Percentiles rank a stretch among this genome's conserved stretches.
These are phyloP conservation scores for Gloeopeniophorella convolvens DNA, from an alignment of 768 basidiomycete species.

Conservation along the genomic window DNA sequence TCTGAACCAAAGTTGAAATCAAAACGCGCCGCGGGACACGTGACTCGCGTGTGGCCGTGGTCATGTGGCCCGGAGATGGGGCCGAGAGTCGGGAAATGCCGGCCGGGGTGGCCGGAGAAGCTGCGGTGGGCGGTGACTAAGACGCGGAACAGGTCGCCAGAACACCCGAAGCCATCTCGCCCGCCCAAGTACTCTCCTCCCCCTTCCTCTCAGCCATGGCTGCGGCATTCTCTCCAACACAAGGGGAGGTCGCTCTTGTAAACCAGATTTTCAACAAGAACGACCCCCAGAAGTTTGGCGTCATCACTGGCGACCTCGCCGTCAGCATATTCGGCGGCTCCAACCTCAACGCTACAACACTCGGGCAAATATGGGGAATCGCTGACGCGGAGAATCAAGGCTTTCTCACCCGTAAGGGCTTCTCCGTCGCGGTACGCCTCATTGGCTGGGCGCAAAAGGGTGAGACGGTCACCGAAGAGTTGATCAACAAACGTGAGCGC, in stretches of 20 bases:
- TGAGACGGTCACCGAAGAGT: conserved; percentile 54
- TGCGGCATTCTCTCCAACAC: conserved; percentile 40
- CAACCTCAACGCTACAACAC: conserved; percentile 63
- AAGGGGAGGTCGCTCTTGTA: conserved; percentile 51
- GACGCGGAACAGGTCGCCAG: too few relatives aligned
- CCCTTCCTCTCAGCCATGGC: conserved; percentile 27
- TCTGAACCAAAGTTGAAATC: neutral
- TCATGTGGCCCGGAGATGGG: too few relatives aligned
- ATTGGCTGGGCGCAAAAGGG: conserved; percentile 92
- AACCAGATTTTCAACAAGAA: conserved; percentile 65
- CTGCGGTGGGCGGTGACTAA: neutral
- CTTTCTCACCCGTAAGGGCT: conserved; percentile 81
- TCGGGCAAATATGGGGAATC: conserved; percentile 92
- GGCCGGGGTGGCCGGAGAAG: neutral
- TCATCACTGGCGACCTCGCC: conserved; percentile 87
- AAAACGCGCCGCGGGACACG: neutral
- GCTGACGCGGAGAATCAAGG: conserved; percentile 94
- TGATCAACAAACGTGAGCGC: conserved; percentile 65
- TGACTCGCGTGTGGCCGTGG: too few relatives aligned
- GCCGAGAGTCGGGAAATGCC: too few relatives aligned
- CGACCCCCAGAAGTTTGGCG: conserved; percentile 74
- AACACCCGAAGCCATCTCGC: neutral
- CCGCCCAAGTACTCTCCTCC: neutral
- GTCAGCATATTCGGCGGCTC: conserved; percentile 82
- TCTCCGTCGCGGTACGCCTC: conserved; percentile 81